phyloP scores from a whole-genome alignment of 768 basidiomycete species.

The Dacryopinax primogenitus region DNA sequence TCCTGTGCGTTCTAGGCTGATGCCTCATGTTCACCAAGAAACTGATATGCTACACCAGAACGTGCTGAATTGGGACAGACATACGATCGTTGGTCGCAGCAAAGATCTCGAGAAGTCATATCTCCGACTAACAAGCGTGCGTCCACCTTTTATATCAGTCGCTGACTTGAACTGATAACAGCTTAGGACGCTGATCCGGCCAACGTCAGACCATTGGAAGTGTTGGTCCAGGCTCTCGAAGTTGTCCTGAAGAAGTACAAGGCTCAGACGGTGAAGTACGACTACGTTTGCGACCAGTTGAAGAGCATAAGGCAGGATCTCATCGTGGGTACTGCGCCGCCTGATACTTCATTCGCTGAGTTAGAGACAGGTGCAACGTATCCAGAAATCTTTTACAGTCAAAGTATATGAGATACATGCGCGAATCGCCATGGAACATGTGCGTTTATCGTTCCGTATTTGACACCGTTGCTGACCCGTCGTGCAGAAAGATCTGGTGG shows the following conservation, averaged over 20 bases:
- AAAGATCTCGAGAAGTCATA: slow-evolving; percentile 90
- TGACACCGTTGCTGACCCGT: slow-evolving; percentile 10
- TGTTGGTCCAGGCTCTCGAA: slow-evolving; percentile 72
- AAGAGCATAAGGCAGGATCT: slow-evolving; percentile 95
- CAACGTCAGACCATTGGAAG: slow-evolving; percentile 74
- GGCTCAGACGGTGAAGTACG: slow-evolving; percentile 76
- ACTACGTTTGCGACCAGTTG: slow-evolving; percentile 95
- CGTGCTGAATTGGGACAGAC: slow-evolving; percentile 90
- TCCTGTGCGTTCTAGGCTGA: slow-evolving; percentile 38
- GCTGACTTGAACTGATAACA: slow-evolving; percentile 1
- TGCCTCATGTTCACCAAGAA: slow-evolving; percentile 13
- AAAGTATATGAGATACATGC: slow-evolving; percentile 97
- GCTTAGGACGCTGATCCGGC: slow-evolving; percentile 90
- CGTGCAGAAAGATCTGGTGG: slow-evolving; percentile 85
- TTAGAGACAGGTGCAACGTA: slow-evolving; percentile 73
- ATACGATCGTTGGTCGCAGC: slow-evolving; percentile 88
- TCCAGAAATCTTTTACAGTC: slow-evolving; percentile 96
- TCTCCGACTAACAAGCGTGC: slow-evolving; percentile 77
- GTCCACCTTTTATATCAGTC: slow-evolving; percentile 17
- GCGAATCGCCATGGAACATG: slow-evolving; percentile 87
- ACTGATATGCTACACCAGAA: slow-evolving; percentile 48
- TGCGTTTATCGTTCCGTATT: slow-evolving; percentile 23
- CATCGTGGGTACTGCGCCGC: slow-evolving; percentile 50
- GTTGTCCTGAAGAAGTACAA: slow-evolving; percentile 41
- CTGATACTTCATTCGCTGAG: not conserved